Evolutionary conservation across 2,329 filamentous ascomycete species (phyloP), one percentile per base, ranked within the genome.

Genomic region (Exophiala lecanii-corni): DNA sequence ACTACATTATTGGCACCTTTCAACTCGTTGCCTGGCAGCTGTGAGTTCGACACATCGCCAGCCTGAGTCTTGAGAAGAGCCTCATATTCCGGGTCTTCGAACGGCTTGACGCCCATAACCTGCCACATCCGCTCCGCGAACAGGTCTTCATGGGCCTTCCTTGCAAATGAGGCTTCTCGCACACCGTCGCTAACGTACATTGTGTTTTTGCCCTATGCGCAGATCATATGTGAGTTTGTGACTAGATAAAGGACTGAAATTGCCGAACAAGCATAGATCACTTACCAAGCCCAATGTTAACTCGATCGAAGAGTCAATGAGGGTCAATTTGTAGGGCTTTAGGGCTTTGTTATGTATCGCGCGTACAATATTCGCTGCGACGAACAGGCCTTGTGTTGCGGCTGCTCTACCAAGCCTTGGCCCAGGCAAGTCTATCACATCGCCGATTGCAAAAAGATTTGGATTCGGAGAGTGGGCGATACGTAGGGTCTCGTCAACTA

Each of bases 381-480:
- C 77, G 3, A 76, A 55, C 20, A 66, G 62, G 2, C 73, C 75
- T 54, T 84, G 80, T 9, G 67, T 64, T 33, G 67, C 65, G 0
- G 75, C 76, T 0, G 76, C 71, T 7, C 78, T 68, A 0, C 73
- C 76, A 55, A 80, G 81, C 4, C 71, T 73, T n/a, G 46, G 50
- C 1, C 69, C 67, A 1, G 70, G 71, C 4, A 60, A 60, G 18
- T 76, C 74, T 3, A 78, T 73, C 3, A 85, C 76, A 49, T 84
- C 81, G 13, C 81, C 81, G n/a, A 78, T 72, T 1, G 74, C 75
- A 53, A 79, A 84, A 2, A 84, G 66, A 47, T 78, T 71, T 2
- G 70, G 65, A 18, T 41, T 38, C 0, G 49, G 45, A 2, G 67
- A 60, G 51, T 76, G 72, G 5, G 61, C 55, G 10, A 84, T 64